These are phyloP conservation scores for Tritrichomonas musculus DNA, from an alignment of 208 protist genomes.

Conservation along the genomic window DNA sequence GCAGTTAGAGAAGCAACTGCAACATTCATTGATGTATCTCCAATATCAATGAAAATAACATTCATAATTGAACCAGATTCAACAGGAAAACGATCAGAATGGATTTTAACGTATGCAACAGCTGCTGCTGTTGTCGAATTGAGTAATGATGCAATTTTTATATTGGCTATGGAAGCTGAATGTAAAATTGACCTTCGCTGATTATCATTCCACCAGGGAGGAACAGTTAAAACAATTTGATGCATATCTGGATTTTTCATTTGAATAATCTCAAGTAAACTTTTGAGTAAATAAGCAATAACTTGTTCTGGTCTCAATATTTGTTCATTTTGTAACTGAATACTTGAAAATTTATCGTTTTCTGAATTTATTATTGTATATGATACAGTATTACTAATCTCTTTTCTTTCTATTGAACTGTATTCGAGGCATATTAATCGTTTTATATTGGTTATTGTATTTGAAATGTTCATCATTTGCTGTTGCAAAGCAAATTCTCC, in stretches of 20 bases:
- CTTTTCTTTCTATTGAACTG: neutral
- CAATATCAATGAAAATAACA: neutral
- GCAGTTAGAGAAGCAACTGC: neutral
- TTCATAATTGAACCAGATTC: neutral
- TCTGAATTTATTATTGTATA: neutral
- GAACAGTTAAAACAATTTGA: neutral
- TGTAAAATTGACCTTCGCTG: neutral
- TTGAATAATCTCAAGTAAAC: neutral
- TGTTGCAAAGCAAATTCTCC: neutral
- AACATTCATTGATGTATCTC: neutral
- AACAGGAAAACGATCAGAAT: neutral
- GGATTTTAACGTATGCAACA: neutral
- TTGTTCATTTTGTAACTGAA: neutral
- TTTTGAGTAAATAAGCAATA: neutral
- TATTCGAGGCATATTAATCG: neutral
- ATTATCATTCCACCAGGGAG: neutral
- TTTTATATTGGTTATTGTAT: neutral
- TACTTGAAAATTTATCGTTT: slow-evolving; percentile 14
- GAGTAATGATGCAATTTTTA: neutral
- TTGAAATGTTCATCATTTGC: neutral
- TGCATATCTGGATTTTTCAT: neutral
- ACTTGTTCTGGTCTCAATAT: neutral
- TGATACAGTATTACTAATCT: neutral
- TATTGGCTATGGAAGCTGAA: neutral
- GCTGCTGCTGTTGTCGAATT: slow-evolving; percentile 21